phyloP scores from a whole-genome alignment of 192 early-diverging fungal genomes.

The Piromyces sp. region DNA sequence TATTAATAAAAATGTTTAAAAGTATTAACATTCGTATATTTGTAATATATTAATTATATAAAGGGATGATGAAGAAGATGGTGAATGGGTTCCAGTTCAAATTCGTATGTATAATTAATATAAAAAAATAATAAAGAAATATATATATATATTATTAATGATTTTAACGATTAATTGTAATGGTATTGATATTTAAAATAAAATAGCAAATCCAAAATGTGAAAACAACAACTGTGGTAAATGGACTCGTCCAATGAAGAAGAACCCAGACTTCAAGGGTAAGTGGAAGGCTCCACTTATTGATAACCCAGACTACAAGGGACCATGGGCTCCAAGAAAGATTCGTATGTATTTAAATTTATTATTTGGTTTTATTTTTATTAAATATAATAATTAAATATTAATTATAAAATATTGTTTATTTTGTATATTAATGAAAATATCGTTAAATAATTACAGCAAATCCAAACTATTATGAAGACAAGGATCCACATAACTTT shows the following conservation, averaged over 20 bases:
- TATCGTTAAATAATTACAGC: background rate
- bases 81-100: conserved; percentile 62
- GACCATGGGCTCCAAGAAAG: conserved; percentile 66
- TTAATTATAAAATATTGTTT: too few relatives aligned
- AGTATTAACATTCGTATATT: too few relatives aligned
- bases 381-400: too few relatives aligned
- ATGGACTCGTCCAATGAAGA: conserved; percentile 66
- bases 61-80: conserved; percentile 62
- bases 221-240: conserved; percentile 39
- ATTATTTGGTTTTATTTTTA: too few relatives aligned
- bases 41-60: background rate
- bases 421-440: too few relatives aligned
- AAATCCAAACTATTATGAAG: conserved; percentile 76
- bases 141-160: too few relatives aligned
- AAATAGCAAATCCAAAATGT: conserved; percentile 3
- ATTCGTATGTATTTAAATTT: conserved; percentile 19
- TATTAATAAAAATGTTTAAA: too few relatives aligned
- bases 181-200: too few relatives aligned
- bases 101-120: conserved; percentile 67
- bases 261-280: conserved; percentile 86
- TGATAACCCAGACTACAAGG: conserved; percentile 87
- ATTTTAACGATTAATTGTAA: too few relatives aligned
- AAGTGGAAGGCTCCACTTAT: conserved; percentile 72
- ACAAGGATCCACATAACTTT: conserved; percentile 56
- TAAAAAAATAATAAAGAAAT: background rate